Conservation (phyloP, 2,329 filamentous ascomycete genomes). For the Fusarium sp. region DNA sequence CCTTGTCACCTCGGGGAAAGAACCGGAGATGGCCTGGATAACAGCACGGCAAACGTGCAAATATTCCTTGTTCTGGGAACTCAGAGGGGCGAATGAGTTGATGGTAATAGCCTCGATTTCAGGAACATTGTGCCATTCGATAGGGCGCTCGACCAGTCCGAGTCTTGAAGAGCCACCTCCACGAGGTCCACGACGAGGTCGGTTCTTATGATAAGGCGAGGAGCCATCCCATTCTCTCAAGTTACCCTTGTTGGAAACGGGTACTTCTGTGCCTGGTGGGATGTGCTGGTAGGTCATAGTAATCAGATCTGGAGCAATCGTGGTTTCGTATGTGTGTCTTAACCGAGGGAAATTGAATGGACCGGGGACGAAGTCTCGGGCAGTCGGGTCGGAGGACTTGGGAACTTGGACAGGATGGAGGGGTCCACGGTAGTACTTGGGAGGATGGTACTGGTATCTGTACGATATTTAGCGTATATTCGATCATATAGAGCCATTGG, state of each 20-base stretch:
- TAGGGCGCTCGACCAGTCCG: constrained; percentile 76
- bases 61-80: constrained; percentile 76
- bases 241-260: constrained; percentile 67
- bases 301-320: constrained; percentile 87
- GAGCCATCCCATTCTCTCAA: constrained; percentile 88
- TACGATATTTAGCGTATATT: constrained; percentile 22
- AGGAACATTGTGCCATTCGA: constrained; percentile 87
- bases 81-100: constrained; percentile 78
- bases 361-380: constrained; percentile 88
- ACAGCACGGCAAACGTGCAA: constrained; percentile 87
- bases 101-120: constrained; percentile 84
- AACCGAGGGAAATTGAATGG: constrained; percentile 90
- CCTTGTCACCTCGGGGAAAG: constrained; percentile 75
- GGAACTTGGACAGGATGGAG: constrained; percentile 93
- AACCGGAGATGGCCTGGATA: constrained; percentile 86
- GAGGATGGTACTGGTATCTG: constrained; percentile 95
- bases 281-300: constrained; percentile 88
- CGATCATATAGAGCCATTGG: not conserved
- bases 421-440: constrained; percentile 93
- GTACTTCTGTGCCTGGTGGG: constrained; percentile 75
- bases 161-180: constrained; percentile 75
- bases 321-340: constrained; percentile 89
- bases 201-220: constrained; percentile 94
- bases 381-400: constrained; percentile 85
- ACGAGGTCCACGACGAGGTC: constrained; percentile 84